Conservation (phyloP, 345 rosid species). For the Dovyalis caffra region DNA sequence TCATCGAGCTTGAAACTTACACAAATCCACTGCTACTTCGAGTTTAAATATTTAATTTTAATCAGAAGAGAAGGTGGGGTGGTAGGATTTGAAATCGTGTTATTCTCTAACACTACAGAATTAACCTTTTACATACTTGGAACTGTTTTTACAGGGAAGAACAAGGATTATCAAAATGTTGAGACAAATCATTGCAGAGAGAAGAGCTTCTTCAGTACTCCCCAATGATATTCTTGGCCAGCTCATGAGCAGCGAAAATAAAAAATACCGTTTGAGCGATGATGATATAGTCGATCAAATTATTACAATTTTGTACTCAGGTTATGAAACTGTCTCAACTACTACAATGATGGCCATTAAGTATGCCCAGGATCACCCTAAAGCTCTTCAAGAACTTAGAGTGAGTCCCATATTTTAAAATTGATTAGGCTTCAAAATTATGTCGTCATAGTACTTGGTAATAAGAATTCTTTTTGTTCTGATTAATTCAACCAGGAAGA, state of each 20-base stretch:
- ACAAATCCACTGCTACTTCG: too few relatives aligned
- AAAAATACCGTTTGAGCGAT: conserved; percentile 44
- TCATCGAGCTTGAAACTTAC: too few relatives aligned
- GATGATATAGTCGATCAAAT: conserved; percentile 81
- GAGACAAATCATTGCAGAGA: conserved; percentile 46
- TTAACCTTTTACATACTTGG: neutral
- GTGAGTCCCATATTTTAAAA: conserved; percentile 33
- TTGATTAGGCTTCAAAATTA: neutral
- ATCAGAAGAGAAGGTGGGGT: too few relatives aligned
- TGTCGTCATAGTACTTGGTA: neutral
- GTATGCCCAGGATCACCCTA: conserved; percentile 78
- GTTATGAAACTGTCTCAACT: conserved; percentile 84
- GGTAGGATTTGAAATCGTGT: too few relatives aligned
- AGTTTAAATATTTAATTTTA: too few relatives aligned
- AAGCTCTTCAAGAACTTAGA: conserved; percentile 66
- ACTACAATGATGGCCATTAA: conserved; percentile 92
- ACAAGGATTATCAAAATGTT: conserved; percentile 47
- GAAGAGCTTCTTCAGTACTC: conserved; percentile 47
- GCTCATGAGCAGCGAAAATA: conserved; percentile 57
- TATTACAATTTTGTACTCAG: conserved; percentile 73
- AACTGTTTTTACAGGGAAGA: conserved; percentile 53
- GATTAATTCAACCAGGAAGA: conserved; percentile 37
- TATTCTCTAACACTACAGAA: too few relatives aligned
- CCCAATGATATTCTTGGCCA: conserved; percentile 66
- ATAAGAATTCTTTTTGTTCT: neutral